Base-by-base conservation (phyloP, 345 rosid genomes). In the Populus simonii region DNA sequence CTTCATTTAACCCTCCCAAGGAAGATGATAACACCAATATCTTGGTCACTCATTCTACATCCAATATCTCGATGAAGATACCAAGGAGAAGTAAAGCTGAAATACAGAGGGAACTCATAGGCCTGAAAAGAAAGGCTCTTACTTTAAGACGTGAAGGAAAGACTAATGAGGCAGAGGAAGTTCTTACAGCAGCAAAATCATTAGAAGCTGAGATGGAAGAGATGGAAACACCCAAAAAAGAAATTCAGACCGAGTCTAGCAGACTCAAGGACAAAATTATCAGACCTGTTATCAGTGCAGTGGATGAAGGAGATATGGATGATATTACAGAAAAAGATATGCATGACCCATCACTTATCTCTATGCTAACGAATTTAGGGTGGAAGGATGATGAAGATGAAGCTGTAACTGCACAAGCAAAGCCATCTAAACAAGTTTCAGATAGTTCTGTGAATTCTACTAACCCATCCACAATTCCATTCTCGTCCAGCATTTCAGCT, bases 71-170 rank as follows among this genome's bases (percentile, higher is more conserved):
- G 25, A 68, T 68, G 18, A 77, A 72, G 69, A 76, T 70, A 71
- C 80, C 88, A 41, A 84, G 82, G 81, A 91, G 85, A 86, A 92
- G 88, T 83, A 92, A 89, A 83, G 88, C 86, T 79, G 98, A 90
- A 77, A 79, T 91, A 47, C 99, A 94, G 87, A 83, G 97, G 86
- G 97, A 92, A 79, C 89, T 94, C 70, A 83, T 94, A 81, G 91
- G 87, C 77, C 76, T 92, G 74, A 92, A 94, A 83, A 91, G 96
- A 81, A 94, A 89, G 82, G 94, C 97, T 74, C 84, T 92, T 83
- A 65, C 89, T 69, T 72, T 94, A 84, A 84, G 98, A 80, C 93
- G 93, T 41, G 91, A 89, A 68, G 97, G 97, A 63, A 91, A 89
- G 76, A 63, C 82, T 51, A 92, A 90, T 39, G 97, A 92, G 85